Conservation (phyloP, 805 yeast genomes). For the Jamesozyma piceae region DNA sequence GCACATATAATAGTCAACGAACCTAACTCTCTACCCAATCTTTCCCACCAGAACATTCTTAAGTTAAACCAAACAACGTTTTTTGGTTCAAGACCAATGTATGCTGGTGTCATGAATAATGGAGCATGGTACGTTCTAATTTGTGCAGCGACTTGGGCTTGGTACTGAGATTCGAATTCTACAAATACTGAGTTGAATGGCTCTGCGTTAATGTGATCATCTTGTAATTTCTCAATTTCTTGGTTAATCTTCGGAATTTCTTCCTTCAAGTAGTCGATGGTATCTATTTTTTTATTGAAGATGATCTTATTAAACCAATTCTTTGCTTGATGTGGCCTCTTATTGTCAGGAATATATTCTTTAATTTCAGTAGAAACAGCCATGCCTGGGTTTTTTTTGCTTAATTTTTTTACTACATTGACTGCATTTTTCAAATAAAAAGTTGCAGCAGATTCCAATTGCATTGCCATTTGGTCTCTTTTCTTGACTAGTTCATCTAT, state of each 20-base stretch:
- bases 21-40: slow-evolving; percentile 42
- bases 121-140: slow-evolving; percentile 57
- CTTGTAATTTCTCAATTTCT: slow-evolving; percentile 50
- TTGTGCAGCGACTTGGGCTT: slow-evolving; percentile 66
- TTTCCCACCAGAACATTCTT: slow-evolving; percentile 76
- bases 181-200: slow-evolving; percentile 78
- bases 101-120: slow-evolving; percentile 49
- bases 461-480: slow-evolving; percentile 50
- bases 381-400: slow-evolving; percentile 45
- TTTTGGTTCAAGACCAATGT: slow-evolving; percentile 52
- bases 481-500: slow-evolving; percentile 47
- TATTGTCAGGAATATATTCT: slow-evolving; percentile 52
- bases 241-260: slow-evolving; percentile 47
- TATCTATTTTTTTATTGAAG: slow-evolving; percentile 54
- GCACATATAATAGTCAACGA: slow-evolving; percentile 48
- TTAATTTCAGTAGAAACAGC: slow-evolving; percentile 38
- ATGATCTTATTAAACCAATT: slow-evolving; percentile 21
- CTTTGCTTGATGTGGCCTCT: slow-evolving; percentile 52
- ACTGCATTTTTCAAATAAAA: slow-evolving; percentile 50
- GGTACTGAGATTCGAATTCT: slow-evolving; percentile 67
- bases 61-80: slow-evolving; percentile 64
- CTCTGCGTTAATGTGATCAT: slow-evolving; percentile 35
- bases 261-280: slow-evolving; percentile 48
- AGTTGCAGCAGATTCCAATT: slow-evolving; percentile 61
- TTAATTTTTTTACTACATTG: slow-evolving; percentile 53